Base-by-base conservation (phyloP, 306 rosid genomes). In the Castanopsis chinensis region DNA sequence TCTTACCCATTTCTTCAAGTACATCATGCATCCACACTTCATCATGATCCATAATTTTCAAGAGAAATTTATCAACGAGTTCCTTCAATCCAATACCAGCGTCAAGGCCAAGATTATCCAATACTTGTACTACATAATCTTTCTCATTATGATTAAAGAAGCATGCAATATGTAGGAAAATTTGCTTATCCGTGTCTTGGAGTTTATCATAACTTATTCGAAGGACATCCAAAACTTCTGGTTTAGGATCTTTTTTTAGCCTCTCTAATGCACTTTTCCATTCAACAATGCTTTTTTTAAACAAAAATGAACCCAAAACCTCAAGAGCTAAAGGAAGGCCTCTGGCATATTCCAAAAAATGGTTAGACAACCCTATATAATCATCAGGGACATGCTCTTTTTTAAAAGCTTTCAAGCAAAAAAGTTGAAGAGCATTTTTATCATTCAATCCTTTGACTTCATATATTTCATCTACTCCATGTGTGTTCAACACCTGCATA, bases 281-380 rank as follows among this genome's bases (percentile, higher is more conserved):
- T 69, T n/a, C 73, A 17, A 1, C 2, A 0, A 0, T 69, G 0
- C 32, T 15, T 10, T 69, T 69, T 15, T 7, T 55, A 35, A n/a
- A 69, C 73, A 69, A 17, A 0, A 19, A 10, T 0, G 52, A 69
- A 17, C 73, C 73, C 5, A 69, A 35, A 5, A 43, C 20, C 21
- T 37, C 73, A 23, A 69, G 13, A 19, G 28, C 54, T 5, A 69
- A 5, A 12, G 73, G 73, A 33, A 1, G 73, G 5, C 51, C 20
- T 0, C 11, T 0, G 0, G 14, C 5, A 9, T 35, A 2, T 6
- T 4, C 5, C 0, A 3, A 18, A 17, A 35, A 43, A 41, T 14
- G 0, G 0, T 25, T 2, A 0, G 9, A 15, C 1, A 41, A 0
- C 3, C 0, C 45, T 5, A 2, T 0, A 11, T 10, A 45, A 10